Base-by-base conservation (phyloP, 805 yeast species). In the Metschnikowia orientalis region DNA sequence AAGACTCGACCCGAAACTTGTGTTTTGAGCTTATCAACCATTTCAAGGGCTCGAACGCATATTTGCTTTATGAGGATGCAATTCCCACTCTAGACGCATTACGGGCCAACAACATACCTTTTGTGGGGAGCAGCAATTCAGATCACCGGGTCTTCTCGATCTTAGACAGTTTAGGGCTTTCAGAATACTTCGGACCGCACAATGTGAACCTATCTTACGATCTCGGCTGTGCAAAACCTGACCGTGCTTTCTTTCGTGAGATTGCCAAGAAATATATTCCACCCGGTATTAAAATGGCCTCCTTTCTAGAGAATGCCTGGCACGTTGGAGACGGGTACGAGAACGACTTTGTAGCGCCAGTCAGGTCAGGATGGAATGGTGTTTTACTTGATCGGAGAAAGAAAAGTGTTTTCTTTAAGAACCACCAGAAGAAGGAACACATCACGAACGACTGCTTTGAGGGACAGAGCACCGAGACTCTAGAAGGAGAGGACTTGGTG, bases 321-420 rank as follows among this genome's bases (percentile, higher is more conserved):
- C 90, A 81, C 50, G 57, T 80, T 29, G 90, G 90, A 1, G 89
- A 81, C 48, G 76, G 72, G 42, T 52, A 64, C 22, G 56, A 55
- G 6, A 73, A 75, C 31, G 90, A 81, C 50, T 60, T 72, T 35
- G 47, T 59, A 9, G 81, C 78, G 3, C 64, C 79, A 0, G 51
- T 59, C 11, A 51, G 54, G 16, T 67, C 79, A 1, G 88, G 88
- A 0, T 73, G 86, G 75, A 75, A 73, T 33, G 77, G 81, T 4
- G 57, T 81, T 1, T 54, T 73, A 15, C 35, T 79, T 4, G 82
- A 78, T 47, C 61, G 84, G 44, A 39, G 47, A 6, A 38, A 39
- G 8, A 18, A 19, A 6, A 44, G 50, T 15, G 46, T 42, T 11
- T 53, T 47, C 34, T 40, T 52, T 34, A 35, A 28, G 23, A 34